Evolutionary conservation across 31 red algal genomes (phyloP).

Genomic region (Odonthalia washingtoniensis): DNA sequence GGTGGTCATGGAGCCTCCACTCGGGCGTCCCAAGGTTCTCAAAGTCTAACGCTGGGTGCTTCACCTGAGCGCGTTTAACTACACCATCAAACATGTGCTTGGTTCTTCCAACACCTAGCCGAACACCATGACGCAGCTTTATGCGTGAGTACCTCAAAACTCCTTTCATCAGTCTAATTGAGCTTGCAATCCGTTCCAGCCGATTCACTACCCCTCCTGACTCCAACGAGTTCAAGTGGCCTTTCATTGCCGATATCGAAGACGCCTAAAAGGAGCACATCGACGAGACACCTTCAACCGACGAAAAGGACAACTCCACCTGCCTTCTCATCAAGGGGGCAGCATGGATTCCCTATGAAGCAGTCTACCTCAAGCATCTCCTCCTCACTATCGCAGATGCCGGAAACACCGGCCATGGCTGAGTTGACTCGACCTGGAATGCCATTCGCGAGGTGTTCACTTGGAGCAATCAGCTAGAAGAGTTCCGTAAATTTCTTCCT

Average conservation of each 20-base stretch:
- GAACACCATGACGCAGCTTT: no score
- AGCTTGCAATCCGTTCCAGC: neutral
- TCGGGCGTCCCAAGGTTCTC: slow-evolving; percentile 36
- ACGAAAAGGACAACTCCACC: neutral
- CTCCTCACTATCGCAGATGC: slow-evolving; percentile 46
- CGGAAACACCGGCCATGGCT: slow-evolving; percentile 42
- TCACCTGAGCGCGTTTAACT: slow-evolving; percentile 32
- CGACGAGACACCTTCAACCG: neutral
- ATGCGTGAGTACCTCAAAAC: slow-evolving; percentile 38
- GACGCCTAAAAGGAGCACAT: neutral
- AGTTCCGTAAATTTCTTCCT: slow-evolving; percentile 27
- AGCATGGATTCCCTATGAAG: slow-evolving; percentile 39
- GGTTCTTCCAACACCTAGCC: no score
- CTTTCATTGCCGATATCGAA: slow-evolving; percentile 30
- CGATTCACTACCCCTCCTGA: slow-evolving; percentile 26
- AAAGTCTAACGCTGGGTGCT: slow-evolving; percentile 43
- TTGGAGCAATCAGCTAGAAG: slow-evolving; percentile 34
- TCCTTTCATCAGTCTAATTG: slow-evolving; percentile 30
- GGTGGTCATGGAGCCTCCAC: slow-evolving; percentile 30
- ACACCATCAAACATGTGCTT: slow-evolving; percentile 33
- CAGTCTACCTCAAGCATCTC: no score
- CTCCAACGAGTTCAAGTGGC: slow-evolving; percentile 49
- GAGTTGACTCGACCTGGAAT: slow-evolving; percentile 32
- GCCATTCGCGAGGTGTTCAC: slow-evolving; percentile 31
- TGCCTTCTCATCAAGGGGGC: slow-evolving; percentile 21